Evolutionary conservation across 192 early-diverging fungal genomes (phyloP), one percentile per base, ranked within the genome.

Genomic region (Backusella tarrabulga): DNA sequence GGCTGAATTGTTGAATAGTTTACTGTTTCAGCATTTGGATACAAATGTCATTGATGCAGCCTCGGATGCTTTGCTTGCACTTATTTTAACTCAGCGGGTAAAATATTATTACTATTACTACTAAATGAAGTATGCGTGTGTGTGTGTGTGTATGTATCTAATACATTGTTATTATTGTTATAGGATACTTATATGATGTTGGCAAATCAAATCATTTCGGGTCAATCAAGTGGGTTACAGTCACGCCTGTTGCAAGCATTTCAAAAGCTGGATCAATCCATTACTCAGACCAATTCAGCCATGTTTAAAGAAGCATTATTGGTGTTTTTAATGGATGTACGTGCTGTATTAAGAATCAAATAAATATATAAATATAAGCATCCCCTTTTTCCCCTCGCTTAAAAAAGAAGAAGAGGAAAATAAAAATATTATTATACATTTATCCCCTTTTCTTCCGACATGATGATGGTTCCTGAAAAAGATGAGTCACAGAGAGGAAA

Each of bases 1-100:
- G 34, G 81, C 86, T 36, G 76, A 85, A 35, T 77, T 86, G 3
- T 74, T 94, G 29, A 81, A 90, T 32, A 80, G 87, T 63, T 77
- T 94, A 23, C 73, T 92, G 34, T 92, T 92, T 70, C 85, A 88
- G 74, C 87, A 88, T 66, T 82, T 94, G 52, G 91, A 94, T 66
- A 69, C 85, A 4, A 84, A 88, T 17, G 54, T 94, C 15, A 79
- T 92, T n/a, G 89, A 92, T 52, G 77, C 87, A 0, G 90, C 88
- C 0, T 84, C 87, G 1, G 89, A 90, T 6, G 83, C 91, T 21
- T 80, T 92, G 2, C 77, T 93, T 73, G 82, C 87, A 1, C 78
- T 94, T 12, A 85, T 89, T 5, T 82, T 88, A 75, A 80, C 85
- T 44, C 76, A 90, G 36, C 81, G 83, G 54, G 84, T 86, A 76